Percentiles rank a stretch among this genome's conserved stretches.
phyloP scores from a whole-genome alignment of 2,329 filamentous ascomycete species.

The Biscogniauxia marginata region DNA sequence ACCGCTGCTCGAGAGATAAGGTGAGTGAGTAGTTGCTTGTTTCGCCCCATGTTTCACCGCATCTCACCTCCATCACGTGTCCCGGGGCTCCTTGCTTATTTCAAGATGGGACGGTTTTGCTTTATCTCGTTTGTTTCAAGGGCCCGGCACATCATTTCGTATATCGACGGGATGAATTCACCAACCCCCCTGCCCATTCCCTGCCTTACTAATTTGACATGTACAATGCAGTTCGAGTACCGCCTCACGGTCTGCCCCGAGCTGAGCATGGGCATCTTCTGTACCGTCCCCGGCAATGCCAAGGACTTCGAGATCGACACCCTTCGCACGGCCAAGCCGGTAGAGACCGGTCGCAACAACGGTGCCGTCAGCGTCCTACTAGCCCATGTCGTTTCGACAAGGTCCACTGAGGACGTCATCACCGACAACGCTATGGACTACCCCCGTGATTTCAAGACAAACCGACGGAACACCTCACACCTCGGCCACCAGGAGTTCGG shows the following conservation, averaged over 20 bases:
- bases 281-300: constrained; percentile 54
- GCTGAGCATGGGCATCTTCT: constrained; percentile 78
- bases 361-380: constrained; percentile 63
- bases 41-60: not conserved
- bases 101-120: too few relatives aligned
- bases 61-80: not conserved
- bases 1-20: constrained; percentile 54
- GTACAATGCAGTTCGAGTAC: constrained; percentile 67
- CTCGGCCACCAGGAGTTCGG: constrained; percentile 75
- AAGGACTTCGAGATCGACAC: constrained; percentile 53
- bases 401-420: constrained; percentile 60
- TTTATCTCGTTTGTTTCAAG: too few relatives aligned
- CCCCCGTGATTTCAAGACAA: constrained; percentile 64
- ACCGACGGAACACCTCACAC: constrained; percentile 44
- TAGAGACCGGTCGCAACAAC: constrained; percentile 59
- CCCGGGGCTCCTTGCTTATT: too few relatives aligned
- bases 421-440: constrained; percentile 76
- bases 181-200: not conserved
- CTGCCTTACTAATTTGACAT: not conserved
- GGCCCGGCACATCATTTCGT: too few relatives aligned
- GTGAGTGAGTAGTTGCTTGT: constrained; percentile 35
- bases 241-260: constrained; percentile 73
- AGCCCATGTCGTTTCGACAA: constrained; percentile 75
- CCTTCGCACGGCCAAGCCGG: constrained; percentile 50
- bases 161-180: not conserved